Percentiles rank a stretch among this genome's conserved stretches.
Evolutionary conservation across 2,329 filamentous ascomycete species (phyloP).

Genomic region (Fusarium pilosicola): DNA sequence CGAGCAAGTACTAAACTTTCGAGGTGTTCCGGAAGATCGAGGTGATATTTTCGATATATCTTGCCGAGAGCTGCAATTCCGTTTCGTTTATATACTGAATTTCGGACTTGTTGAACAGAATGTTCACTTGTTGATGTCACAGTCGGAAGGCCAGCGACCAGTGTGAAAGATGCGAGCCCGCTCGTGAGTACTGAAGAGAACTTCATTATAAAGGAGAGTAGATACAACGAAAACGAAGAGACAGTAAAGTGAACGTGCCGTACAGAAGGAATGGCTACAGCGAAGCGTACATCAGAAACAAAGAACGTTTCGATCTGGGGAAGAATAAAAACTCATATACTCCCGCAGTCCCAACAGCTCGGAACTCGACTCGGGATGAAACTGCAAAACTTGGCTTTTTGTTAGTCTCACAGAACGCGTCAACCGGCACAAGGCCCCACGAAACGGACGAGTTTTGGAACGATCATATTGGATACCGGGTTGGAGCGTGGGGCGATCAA

Average conservation of each 20-base stretch:
- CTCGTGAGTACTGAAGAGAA: slow-evolving; percentile 18
- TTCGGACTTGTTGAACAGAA: slow-evolving; percentile 52
- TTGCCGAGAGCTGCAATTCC: slow-evolving; percentile 49
- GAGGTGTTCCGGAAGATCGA: slow-evolving; percentile 43
- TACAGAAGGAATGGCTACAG: slow-evolving; percentile 1
- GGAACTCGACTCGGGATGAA: background rate
- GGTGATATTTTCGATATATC: slow-evolving; percentile 52
- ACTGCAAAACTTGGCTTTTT: background rate
- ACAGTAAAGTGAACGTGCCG: background rate
- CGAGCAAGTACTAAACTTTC: slow-evolving; percentile 36
- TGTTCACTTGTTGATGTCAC: background rate
- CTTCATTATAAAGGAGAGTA: slow-evolving; percentile 32
- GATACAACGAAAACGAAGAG: background rate
- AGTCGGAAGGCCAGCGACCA: slow-evolving; percentile 23
- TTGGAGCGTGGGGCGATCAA: slow-evolving; percentile 18
- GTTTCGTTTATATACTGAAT: slow-evolving; percentile 47
- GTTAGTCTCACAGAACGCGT: slow-evolving; percentile 11
- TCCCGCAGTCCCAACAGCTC: slow-evolving; percentile 1
- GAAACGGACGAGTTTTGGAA: background rate
- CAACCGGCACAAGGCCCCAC: background rate
- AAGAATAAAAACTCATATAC: slow-evolving; percentile 8
- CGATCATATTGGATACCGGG: slow-evolving; percentile 5
- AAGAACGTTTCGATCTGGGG: background rate
- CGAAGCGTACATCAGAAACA: background rate
- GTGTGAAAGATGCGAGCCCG: slow-evolving; percentile 11